phyloP scores from a whole-genome alignment of 73 alveolate species.

The Tetrahymena malaccensis region DNA sequence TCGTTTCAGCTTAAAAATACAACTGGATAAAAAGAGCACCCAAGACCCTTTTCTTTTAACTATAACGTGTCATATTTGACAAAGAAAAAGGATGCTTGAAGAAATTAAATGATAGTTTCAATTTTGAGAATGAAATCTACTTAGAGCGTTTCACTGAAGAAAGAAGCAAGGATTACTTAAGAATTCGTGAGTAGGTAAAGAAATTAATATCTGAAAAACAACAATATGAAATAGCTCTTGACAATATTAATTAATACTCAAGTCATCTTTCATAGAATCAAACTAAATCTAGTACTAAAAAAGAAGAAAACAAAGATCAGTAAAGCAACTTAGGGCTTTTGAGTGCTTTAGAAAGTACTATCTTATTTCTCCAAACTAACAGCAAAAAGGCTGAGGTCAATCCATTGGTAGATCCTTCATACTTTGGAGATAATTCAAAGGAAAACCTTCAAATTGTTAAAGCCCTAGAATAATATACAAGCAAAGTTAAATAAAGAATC shows the following conservation, averaged over 20 bases:
- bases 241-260: not conserved
- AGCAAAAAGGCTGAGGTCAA: conserved; percentile 2
- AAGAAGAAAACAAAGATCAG: not conserved
- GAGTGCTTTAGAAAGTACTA: not conserved
- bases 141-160: conserved; percentile 60
- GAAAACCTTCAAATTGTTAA: not conserved
- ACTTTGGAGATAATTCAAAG: conserved; percentile 7
- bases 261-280: not conserved
- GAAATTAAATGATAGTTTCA: conserved; percentile 50
- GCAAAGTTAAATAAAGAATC: not conserved
- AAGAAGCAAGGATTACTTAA: conserved; percentile 35
- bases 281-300: not conserved
- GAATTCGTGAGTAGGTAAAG: conserved; percentile 38
- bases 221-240: not conserved
- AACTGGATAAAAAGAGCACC: conserved; percentile 58
- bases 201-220: conserved; percentile 5
- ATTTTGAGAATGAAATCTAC: conserved; percentile 59
- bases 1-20: conserved; percentile 40
- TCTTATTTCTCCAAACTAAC: not conserved
- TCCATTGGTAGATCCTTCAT: conserved; percentile 2
- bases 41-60: conserved; percentile 46
- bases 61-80: conserved; percentile 51
- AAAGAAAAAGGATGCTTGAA: conserved; percentile 32
- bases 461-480: conserved; percentile 1
- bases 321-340: not conserved